A percentile compares a stretch with the other conserved stretches of the same genome.
These are phyloP conservation scores for Petrea volubilis DNA, from an alignment of 257 asterid genomes.

Conservation along the genomic window DNA sequence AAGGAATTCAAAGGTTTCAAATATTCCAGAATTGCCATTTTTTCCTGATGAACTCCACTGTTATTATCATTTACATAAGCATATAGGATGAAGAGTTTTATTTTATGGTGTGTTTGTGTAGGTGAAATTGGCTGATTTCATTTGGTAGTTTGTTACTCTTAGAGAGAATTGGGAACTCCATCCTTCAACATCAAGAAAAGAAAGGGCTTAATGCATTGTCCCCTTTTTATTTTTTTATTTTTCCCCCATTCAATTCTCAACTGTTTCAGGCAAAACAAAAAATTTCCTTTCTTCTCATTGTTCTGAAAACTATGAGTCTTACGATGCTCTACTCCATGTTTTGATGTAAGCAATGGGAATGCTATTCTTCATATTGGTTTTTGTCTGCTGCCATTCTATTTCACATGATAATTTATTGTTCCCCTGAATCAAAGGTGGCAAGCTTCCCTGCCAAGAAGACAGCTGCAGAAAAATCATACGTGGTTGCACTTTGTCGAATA, in stretches of 20 bases:
- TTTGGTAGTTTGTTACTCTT: background rate
- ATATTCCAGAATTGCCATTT: background rate
- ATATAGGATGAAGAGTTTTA: background rate
- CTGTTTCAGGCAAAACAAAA: background rate
- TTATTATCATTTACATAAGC: background rate
- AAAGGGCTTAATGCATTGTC: background rate
- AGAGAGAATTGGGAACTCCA: background rate
- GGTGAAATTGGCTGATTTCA: background rate
- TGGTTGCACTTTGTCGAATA: slow-evolving; percentile 67
- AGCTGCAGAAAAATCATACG: slow-evolving; percentile 77
- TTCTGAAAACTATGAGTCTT: background rate
- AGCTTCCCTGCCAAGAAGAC: slow-evolving; percentile 70
- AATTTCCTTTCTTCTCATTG: background rate
- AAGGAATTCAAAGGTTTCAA: background rate
- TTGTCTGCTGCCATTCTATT: background rate
- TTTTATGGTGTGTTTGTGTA: background rate
- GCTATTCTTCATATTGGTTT: background rate
- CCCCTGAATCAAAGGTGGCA: slow-evolving; percentile 50
- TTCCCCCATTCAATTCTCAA: background rate
- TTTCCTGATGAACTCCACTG: background rate
- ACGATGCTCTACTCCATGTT: background rate
- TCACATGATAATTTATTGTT: slow-evolving; percentile 23
- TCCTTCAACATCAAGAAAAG: background rate
- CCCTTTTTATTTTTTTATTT: background rate
- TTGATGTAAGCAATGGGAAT: background rate